These are phyloP conservation scores for Cryptococcus sp. DNA, from an alignment of 1,284 basidiomycete species.

Conservation along the genomic window DNA sequence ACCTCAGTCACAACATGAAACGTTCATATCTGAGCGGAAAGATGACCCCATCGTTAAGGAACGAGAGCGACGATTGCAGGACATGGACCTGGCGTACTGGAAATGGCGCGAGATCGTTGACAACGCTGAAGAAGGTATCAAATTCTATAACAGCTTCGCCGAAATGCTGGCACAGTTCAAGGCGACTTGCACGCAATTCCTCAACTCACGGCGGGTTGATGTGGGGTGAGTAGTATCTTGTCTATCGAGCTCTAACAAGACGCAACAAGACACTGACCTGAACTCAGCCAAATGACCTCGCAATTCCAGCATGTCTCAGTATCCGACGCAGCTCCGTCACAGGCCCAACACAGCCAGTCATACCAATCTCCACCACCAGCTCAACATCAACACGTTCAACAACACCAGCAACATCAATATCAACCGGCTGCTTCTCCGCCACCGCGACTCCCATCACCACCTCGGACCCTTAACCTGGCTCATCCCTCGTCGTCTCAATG, in stretches of 20 bases:
- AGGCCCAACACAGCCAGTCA: slow-evolving; percentile 7
- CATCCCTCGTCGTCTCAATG: slow-evolving; percentile 44
- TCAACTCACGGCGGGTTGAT: slow-evolving; percentile 65
- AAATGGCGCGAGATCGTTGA: slow-evolving; percentile 83
- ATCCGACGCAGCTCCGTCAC: not conserved
- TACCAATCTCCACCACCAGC: slow-evolving; percentile 5
- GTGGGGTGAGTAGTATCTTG: slow-evolving; percentile 40
- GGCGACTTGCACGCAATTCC: slow-evolving; percentile 73
- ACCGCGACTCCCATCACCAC: slow-evolving; percentile 16
- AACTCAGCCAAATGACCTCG: slow-evolving; percentile 21
- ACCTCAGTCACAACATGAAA: slow-evolving; percentile 67
- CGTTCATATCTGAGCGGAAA: slow-evolving; percentile 74
- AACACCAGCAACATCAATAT: slow-evolving; percentile 9
- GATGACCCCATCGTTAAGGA: slow-evolving; percentile 77
- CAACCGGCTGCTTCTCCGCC: slow-evolving; percentile 11
- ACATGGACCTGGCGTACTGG: slow-evolving; percentile 83
- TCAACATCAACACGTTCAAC: slow-evolving; percentile 1
- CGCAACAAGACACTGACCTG: too few species aligned
- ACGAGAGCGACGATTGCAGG: slow-evolving; percentile 80
- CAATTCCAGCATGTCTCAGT: slow-evolving; percentile 23
- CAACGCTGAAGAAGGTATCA: slow-evolving; percentile 85
- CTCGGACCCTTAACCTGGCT: slow-evolving; percentile 23
- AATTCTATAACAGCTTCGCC: slow-evolving; percentile 84
- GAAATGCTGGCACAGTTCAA: slow-evolving; percentile 71
- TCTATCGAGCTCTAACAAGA: not conserved